A percentile compares a stretch with the other conserved stretches of the same genome.
Evolutionary conservation across 805 yeast species (phyloP).

Genomic region (Wickerhamiella shivajii): DNA sequence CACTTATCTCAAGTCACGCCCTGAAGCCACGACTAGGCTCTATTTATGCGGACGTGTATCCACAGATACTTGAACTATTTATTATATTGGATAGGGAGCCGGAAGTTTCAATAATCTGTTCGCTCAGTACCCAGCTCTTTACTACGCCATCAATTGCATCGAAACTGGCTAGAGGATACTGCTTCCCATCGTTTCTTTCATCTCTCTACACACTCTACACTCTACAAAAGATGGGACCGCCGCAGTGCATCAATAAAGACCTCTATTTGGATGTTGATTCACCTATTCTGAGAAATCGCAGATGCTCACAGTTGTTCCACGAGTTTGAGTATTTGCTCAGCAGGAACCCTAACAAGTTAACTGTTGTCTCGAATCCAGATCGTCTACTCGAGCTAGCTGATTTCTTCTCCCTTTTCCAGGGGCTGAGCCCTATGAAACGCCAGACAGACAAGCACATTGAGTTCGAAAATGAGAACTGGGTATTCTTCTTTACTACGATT

Average conservation of each 20-base stretch:
- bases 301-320: conserved; percentile 64
- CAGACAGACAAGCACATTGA: conserved; percentile 76
- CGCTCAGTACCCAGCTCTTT: conserved; percentile 70
- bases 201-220: conserved; percentile 51
- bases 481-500: conserved; percentile 50
- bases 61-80: conserved; percentile 55
- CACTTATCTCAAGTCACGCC: conserved; percentile 43
- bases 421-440: conserved; percentile 57
- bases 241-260: conserved; percentile 28
- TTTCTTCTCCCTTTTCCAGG: conserved; percentile 55
- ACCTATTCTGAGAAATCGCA: conserved; percentile 40
- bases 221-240: conserved; percentile 30
- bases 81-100: conserved; percentile 75
- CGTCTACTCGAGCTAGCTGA: conserved; percentile 50
- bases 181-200: conserved; percentile 45
- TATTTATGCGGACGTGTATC: conserved; percentile 75
- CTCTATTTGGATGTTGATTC: conserved; percentile 20
- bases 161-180: conserved; percentile 47
- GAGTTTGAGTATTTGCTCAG: conserved; percentile 68
- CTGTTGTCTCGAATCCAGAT: conserved; percentile 31
- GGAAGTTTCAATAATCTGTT: conserved; percentile 57
- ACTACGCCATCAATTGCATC: conserved; percentile 76
- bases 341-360: conserved; percentile 43
- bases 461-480: conserved; percentile 76
- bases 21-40: conserved; percentile 49